Evolutionary conservation across 768 basidiomycete species (phyloP), one percentile per base, ranked within the genome.

Genomic region (Auricularia sp.): DNA sequence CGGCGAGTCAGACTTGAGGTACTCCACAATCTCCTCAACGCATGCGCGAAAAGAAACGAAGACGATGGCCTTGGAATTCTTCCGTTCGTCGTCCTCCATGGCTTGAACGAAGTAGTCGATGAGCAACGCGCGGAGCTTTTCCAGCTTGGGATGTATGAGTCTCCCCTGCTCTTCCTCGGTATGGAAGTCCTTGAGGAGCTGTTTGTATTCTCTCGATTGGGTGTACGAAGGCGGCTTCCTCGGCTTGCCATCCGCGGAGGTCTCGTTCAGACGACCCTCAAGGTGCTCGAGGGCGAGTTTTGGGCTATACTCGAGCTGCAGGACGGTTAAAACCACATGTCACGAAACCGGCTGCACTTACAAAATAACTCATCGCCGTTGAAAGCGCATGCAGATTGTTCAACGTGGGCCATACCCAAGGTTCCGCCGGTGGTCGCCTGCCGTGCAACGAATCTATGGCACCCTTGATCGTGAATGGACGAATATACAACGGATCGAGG

Each of bases 31-130:
- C 75, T 98, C 94, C 66, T 95, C 91, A 11, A 98, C 93, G 42
- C 88, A 91, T 63, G 90, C 86, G 65, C 97, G 80, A 73, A 84
- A 95, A n/a, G 90, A 88, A 63, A 89, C 89, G 72, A 98, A 99
- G 18, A 99, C 91, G 89, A 98, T 99, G 21, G 88, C 91, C 67
- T 87, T 82, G 1, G 92, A 92, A 58, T 70, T 75, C 77, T 34
- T 69, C 72, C 10, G 35, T 13, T 73, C 80, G 21, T 75, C 75
- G 6, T 81, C 80, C n/a, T 75, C 75, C 58, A 81, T 70, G 14
- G 63, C 72, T 65, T 83, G 77, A 3, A 81, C 83, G 71, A 98
- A 97, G 74, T 97, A 90, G 54, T 91, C 83, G 18, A 95, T 75
- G 5, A 93, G 77, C 35, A 98, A 77, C 3, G 79, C 77, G 65